Evolutionary conservation across 371 early-diverging fungal species (phyloP), one percentile per base, ranked within the genome.

Genomic region (Actinomortierella ambigua): DNA sequence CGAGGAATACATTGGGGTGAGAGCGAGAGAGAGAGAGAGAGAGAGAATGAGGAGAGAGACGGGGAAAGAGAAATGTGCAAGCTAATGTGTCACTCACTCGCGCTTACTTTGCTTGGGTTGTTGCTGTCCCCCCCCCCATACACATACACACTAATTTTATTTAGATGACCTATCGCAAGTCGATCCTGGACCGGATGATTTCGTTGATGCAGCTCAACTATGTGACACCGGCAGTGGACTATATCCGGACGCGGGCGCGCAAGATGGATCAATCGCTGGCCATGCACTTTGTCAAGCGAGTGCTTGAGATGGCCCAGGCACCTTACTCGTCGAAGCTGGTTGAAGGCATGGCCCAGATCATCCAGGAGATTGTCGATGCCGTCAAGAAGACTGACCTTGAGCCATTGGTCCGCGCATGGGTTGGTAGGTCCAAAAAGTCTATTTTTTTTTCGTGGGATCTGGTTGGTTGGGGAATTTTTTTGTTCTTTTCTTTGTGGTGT

Each of bases 141-240:
- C 2, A 49, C 20, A 18, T 22, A 49, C 50, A 27, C 23, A 27
- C 17, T 28, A 34, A 23, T 34, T 26, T 40, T 48, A n/a, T 43
- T 8, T 82, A 88, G 85, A 79, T 85, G 76, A 68, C 80, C 7
- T 77, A 89, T 47, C 87, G 88, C 68, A 85, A 82, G 58, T 78
- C 82, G 39, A 83, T 87, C 66, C 71, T 89, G 23, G 86, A 88
- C 54, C 83, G 86, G 40, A 80, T 90, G 76, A 78, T 89, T 8
- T 82, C 84, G 52, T 61, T 90, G 39, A 85, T 85, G 51, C 84
- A 87, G 50, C 66, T 89, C 27, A 77, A 84, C 60, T 89, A 84
- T 63, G 81, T 78, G 1, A 59, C 80, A 29, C 89, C 89, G 1
- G 84, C 87, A 3, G 60, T 89, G 7, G 78, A 83, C 41, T 89